phyloP scores from a whole-genome alignment of 75 land plant genomes.

The Selaginella tamariscina region DNA sequence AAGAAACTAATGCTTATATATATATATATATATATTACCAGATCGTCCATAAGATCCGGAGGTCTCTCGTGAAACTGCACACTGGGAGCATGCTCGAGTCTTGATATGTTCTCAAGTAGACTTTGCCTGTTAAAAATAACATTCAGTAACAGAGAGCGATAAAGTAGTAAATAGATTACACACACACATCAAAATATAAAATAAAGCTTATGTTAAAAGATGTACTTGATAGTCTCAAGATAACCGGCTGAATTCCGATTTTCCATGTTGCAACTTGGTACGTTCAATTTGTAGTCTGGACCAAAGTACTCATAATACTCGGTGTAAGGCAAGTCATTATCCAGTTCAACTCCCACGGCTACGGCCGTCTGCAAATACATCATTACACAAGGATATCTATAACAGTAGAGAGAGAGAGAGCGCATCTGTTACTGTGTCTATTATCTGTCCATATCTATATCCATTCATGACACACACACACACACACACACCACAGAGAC shows the following conservation, averaged over 20 bases:
- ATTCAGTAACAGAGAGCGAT: too few relatives aligned
- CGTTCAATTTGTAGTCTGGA: constrained; percentile 66
- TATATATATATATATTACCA: too few relatives aligned
- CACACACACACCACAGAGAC: too few relatives aligned
- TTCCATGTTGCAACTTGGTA: constrained; percentile 67
- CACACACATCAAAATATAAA: too few relatives aligned
- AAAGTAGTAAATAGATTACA: not conserved
- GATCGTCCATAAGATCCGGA: too few relatives aligned
- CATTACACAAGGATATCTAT: too few relatives aligned
- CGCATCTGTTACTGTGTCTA: too few relatives aligned
- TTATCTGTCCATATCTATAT: too few relatives aligned
- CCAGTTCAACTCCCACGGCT: constrained; percentile 63
- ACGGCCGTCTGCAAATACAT: constrained; percentile 61
- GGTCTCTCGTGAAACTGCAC: constrained; percentile 55
- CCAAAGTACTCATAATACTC: constrained; percentile 82
- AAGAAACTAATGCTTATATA: too few relatives aligned
- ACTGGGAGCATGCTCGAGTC: constrained; percentile 50
- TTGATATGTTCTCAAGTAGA: constrained; percentile 46
- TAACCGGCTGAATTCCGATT: constrained; percentile 35
- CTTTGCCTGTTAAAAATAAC: constrained; percentile 24
- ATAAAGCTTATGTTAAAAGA: not conserved
- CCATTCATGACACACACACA: too few relatives aligned
- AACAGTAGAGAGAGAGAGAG: too few relatives aligned
- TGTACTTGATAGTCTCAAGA: constrained; percentile 40
- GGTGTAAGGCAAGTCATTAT: constrained; percentile 56